Conservation (phyloP, 2,329 filamentous ascomycete species). For the Xylaria multiplex region DNA sequence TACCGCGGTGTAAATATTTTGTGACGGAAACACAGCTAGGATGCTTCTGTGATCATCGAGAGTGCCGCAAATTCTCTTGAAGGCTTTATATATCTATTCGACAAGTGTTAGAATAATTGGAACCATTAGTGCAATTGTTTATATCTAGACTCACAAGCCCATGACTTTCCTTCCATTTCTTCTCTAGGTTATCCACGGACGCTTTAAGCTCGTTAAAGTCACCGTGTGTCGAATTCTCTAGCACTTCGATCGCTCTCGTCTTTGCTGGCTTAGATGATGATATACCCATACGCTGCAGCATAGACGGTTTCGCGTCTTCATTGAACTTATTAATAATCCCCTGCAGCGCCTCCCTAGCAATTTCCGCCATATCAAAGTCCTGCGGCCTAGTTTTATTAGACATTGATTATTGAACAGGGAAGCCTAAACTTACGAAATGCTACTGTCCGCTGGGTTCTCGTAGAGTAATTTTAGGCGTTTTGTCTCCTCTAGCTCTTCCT, state of each 20-base stretch:
- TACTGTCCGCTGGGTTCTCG: constrained; percentile 12
- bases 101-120: not conserved
- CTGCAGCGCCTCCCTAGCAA: constrained; percentile 25
- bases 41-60: constrained; percentile 34
- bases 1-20: constrained; percentile 31
- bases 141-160: constrained; percentile 21
- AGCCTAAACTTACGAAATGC: constrained; percentile 6
- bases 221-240: constrained; percentile 12
- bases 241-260: constrained; percentile 23
- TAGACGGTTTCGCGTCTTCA: constrained; percentile 31
- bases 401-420: not conserved
- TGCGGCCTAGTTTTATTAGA: constrained; percentile 15
- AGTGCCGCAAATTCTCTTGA: constrained; percentile 31
- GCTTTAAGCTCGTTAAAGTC: constrained; percentile 25
- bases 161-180: constrained; percentile 33
- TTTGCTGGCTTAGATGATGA: constrained; percentile 22
- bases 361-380: constrained; percentile 34
- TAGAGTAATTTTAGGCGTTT: constrained; percentile 25
- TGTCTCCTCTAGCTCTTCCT: constrained; percentile 24
- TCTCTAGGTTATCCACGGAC: constrained; percentile 24
- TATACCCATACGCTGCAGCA: constrained; percentile 30
- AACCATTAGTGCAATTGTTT: not conserved
- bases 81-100: constrained; percentile 29
- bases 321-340: constrained; percentile 29
- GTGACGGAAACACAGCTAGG: constrained; percentile 33